A percentile compares a stretch with the other conserved stretches of the same genome.
Conservation (phyloP, 306 rosid species). For the Prunus mira region DNA sequence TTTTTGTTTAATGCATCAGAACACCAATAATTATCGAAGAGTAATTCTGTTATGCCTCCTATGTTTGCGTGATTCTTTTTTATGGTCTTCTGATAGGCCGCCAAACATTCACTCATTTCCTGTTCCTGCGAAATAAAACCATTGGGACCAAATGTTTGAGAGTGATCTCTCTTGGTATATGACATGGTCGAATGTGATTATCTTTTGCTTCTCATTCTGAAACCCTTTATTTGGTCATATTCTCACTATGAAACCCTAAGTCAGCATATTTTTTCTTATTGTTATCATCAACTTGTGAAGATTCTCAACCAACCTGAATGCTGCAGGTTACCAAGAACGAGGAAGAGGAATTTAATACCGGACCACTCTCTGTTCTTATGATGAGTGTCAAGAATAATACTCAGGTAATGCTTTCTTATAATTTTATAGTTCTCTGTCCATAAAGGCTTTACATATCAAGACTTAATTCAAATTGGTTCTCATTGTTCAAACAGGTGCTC, state of each 20-base stretch:
- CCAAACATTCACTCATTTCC: not conserved
- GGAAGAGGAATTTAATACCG: constrained; percentile 92
- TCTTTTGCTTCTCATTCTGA: not conserved
- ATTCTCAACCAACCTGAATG: not conserved
- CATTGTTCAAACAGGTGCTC: constrained; percentile 47
- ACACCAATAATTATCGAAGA: not conserved
- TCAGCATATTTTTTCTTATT: not conserved
- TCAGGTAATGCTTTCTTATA: constrained; percentile 46
- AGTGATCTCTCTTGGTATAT: too few relatives aligned
- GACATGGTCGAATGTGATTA: not conserved
- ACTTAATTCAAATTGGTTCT: not conserved
- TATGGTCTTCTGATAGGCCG: not conserved
- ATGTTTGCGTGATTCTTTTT: not conserved
- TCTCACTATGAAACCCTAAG: not conserved
- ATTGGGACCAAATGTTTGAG: not conserved
- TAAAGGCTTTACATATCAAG: not conserved
- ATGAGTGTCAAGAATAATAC: constrained; percentile 93
- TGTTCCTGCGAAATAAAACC: not conserved
- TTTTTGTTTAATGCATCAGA: not conserved
- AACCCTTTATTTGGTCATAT: not conserved
- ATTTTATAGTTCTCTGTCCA: not conserved
- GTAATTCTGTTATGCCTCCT: not conserved
- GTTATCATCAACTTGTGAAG: not conserved
- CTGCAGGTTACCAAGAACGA: constrained; percentile 54
- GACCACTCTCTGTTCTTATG: constrained; percentile 88